Evolutionary conservation across 163 green algal genomes (phyloP).

Genomic region (Chlorella variabilis): DNA sequence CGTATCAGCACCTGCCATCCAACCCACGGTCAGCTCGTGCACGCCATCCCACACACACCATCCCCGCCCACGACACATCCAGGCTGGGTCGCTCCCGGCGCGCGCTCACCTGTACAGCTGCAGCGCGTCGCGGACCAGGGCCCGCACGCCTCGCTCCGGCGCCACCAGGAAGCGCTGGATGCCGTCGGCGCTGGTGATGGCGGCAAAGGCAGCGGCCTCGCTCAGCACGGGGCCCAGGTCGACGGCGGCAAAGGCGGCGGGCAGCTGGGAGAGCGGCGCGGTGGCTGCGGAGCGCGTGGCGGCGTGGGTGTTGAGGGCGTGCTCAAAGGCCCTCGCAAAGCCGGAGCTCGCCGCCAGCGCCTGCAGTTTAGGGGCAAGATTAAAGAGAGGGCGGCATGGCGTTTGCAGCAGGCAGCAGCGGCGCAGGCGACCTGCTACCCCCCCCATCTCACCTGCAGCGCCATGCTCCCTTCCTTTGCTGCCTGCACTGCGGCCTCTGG

Average conservation of each 20-base stretch:
- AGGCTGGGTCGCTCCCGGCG: background rate
- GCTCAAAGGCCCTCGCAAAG: background rate
- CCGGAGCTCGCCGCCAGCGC: background rate
- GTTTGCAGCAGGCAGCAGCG: too few relatives aligned
- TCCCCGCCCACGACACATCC: background rate
- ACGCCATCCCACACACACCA: too few relatives aligned
- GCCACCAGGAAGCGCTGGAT: background rate
- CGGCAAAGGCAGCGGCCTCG: background rate
- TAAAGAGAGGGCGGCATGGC: too few relatives aligned
- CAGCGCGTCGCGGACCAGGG: background rate
- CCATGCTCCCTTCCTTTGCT: too few relatives aligned
- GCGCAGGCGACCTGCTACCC: too few relatives aligned
- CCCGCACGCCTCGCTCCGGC: slow-evolving; percentile 10
- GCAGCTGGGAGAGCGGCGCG: background rate
- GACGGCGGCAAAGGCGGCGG: background rate
- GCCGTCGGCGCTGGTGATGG: background rate
- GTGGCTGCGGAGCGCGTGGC: background rate
- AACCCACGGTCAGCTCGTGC: too few relatives aligned
- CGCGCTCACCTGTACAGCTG: slow-evolving; percentile 14
- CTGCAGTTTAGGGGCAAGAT: too few relatives aligned
- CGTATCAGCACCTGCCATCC: too few relatives aligned
- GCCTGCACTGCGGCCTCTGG: too few relatives aligned
- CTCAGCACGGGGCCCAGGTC: background rate
- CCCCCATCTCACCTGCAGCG: too few relatives aligned
- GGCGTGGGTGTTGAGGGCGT: background rate